Base-by-base conservation (phyloP, 73 alveolate genomes). In the Stentor coeruleus region DNA sequence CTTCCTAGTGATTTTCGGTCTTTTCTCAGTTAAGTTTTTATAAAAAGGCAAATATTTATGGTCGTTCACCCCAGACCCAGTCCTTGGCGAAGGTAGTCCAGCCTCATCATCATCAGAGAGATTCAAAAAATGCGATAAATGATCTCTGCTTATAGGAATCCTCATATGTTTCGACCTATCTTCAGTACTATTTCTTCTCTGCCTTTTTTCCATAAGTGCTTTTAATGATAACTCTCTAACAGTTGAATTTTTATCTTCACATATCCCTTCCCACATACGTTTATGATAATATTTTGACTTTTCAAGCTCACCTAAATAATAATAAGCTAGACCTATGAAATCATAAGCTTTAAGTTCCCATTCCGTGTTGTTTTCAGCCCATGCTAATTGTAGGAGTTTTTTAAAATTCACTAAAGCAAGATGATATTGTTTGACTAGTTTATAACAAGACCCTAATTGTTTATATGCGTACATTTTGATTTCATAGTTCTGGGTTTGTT, bases 201-300 rank as follows among this genome's bases (percentile, higher is more conserved):
- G 42, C 33, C 14, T 37, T 66, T 66, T 66, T 33, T 20, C 42
- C 2, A 28, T 31, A 66, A 66, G 79, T 11, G 79, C 36, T 20
- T 66, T 66, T 15, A 66, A 28, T 14, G 79, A 20, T 26, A 86
- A 74, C 33, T 83, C 82, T 37, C 92, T 82, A 39, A 86, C 38
- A 42, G 85, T 59, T 36, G 91, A 86, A 38, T 82, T 81, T 74
- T 86, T 82, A 20, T 81, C 82, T 60, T 86, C 92, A 39, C 38
- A 66, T 40, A 73, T 86, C 30, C 94, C 94, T 74, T 87, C 60
- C 31, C 82, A 76, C 85, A 80, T 79, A 60, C 95, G 41, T 15
- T 89, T 86, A 58, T 85, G 91, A 59, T 86, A 89, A 55, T 89
- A 86, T 59, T 77, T 89, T 31, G 92, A 74, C 58, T 81, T 89